A percentile compares a stretch with the other conserved stretches of the same genome.
Conservation (phyloP, 2,329 filamentous ascomycete genomes). For the Pochonia chlamydosporia region DNA sequence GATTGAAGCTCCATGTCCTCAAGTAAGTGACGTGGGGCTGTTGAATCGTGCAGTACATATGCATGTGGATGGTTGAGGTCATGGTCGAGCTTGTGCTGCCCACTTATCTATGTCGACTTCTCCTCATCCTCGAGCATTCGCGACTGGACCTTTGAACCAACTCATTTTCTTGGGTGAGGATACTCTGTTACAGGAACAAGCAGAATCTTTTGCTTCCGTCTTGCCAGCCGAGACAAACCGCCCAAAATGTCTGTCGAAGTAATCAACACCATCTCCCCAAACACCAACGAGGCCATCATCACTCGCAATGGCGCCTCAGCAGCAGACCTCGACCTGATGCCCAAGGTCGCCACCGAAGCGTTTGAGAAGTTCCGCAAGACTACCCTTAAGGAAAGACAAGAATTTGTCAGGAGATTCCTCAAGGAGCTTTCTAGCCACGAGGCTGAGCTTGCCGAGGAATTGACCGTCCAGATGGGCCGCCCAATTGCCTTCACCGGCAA, state of each 20-base stretch:
- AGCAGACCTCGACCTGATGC: slow-evolving; percentile 65
- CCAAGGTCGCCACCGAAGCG: slow-evolving; percentile 64
- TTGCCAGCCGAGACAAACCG: neutral
- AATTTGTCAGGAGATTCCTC: slow-evolving; percentile 75
- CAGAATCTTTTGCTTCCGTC: neutral
- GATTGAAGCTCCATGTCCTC: too few species aligned
- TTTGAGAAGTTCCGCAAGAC: slow-evolving; percentile 76
- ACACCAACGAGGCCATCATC: slow-evolving; percentile 78
- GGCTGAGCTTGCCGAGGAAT: slow-evolving; percentile 75
- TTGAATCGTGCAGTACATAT: neutral
- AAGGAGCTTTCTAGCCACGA: slow-evolving; percentile 63
- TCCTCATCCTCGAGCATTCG: neutral
- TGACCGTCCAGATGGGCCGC: slow-evolving; percentile 92
- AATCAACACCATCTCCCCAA: slow-evolving; percentile 79
- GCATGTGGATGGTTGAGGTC: too few species aligned
- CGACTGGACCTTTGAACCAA: neutral
- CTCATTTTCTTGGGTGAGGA: neutral
- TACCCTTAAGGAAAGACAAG: slow-evolving; percentile 66
- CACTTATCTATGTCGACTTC: neutral
- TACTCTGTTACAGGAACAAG: neutral
- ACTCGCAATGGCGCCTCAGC: slow-evolving; percentile 70
- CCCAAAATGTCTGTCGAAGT: slow-evolving; percentile 56
- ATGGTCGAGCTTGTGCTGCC: neutral
- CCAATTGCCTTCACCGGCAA: slow-evolving; percentile 82
- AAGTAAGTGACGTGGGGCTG: neutral